Conservation (phyloP, 495 filamentous ascomycete species). For the Hyaloscypha finlandica region DNA sequence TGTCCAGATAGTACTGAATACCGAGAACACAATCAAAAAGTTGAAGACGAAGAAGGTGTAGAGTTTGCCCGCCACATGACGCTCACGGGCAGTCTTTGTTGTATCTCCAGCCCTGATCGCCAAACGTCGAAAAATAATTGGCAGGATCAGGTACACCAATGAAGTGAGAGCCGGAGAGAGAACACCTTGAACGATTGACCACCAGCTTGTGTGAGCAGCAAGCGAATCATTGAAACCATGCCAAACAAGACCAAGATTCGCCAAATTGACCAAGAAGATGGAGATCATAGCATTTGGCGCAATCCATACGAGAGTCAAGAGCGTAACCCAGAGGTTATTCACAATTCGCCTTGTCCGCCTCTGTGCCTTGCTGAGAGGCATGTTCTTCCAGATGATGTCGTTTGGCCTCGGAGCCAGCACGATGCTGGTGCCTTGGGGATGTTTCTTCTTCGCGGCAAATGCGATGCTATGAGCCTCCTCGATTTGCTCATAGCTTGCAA, state of each 20-base stretch:
- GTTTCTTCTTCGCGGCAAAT: conserved; percentile 75
- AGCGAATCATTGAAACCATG: conserved; percentile 67
- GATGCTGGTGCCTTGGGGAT: conserved; percentile 77
- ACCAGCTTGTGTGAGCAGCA: conserved; percentile 58
- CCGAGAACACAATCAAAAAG: conserved; percentile 89
- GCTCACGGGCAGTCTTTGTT: conserved; percentile 88
- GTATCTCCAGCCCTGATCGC: conserved; percentile 78
- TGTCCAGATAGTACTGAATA: conserved; percentile 78
- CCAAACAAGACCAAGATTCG: conserved; percentile 82
- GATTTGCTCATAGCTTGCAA: conserved; percentile 89
- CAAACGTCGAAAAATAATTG: conserved; percentile 84
- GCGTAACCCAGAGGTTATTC: conserved; percentile 78
- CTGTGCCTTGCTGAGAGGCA: conserved; percentile 64
- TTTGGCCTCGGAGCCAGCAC: conserved; percentile 80
- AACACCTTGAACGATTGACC: conserved; percentile 93
- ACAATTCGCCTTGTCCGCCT: conserved; percentile 72
- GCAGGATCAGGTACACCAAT: conserved; percentile 83
- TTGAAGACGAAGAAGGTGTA: conserved; percentile 99
- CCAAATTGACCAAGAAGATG: conserved; percentile 85
- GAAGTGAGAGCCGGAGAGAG: conserved; percentile 89
- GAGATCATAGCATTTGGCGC: conserved; percentile 95
- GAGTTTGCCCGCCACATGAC: conserved; percentile 88
- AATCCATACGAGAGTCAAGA: conserved; percentile 86
- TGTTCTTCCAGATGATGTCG: conserved; percentile 96
- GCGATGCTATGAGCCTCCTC: conserved; percentile 87